Evolutionary conservation across 164 flowering plant species (phyloP).

Genomic region (Piper betle): DNA sequence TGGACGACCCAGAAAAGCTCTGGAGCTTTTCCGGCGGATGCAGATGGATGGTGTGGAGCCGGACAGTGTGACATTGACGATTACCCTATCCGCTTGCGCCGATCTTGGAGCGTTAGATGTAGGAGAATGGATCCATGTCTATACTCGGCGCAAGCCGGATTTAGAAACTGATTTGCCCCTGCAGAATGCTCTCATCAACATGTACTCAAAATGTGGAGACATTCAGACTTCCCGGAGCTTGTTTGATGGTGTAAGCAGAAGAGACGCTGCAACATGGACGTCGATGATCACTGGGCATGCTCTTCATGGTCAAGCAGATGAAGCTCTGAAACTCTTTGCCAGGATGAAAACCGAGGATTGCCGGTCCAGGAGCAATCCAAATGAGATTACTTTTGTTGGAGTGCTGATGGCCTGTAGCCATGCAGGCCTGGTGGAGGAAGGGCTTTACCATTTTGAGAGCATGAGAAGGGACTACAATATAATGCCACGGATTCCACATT

Average conservation of each 20-base stretch:
- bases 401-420: constrained; percentile 17
- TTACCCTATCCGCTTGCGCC: constrained; percentile 37
- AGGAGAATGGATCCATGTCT: constrained; percentile 30
- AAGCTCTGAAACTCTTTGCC: constrained; percentile 26
- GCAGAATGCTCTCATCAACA: constrained; percentile 24
- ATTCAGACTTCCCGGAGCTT: constrained; percentile 14
- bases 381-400: constrained; percentile 11
- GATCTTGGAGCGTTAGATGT: constrained; percentile 28
- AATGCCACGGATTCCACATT: constrained; percentile 42
- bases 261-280: constrained; percentile 34
- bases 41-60: constrained; percentile 22
- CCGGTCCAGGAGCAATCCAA: constrained; percentile 5
- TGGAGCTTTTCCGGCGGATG: constrained; percentile 30
- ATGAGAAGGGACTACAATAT: constrained; percentile 14
- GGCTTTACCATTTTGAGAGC: constrained; percentile 5
- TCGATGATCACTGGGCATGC: constrained; percentile 37
- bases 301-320: constrained; percentile 29
- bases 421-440: constrained; percentile 10
- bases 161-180: constrained; percentile 11
- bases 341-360: constrained; percentile 11
- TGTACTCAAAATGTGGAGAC: constrained; percentile 45
- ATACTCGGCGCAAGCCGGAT: constrained; percentile 8
- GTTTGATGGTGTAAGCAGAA: constrained; percentile 13
- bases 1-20: constrained; percentile 22
- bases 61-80: constrained; percentile 24